Conservation (phyloP, 1,284 basidiomycete species). For the Takashimella tepidaria region DNA sequence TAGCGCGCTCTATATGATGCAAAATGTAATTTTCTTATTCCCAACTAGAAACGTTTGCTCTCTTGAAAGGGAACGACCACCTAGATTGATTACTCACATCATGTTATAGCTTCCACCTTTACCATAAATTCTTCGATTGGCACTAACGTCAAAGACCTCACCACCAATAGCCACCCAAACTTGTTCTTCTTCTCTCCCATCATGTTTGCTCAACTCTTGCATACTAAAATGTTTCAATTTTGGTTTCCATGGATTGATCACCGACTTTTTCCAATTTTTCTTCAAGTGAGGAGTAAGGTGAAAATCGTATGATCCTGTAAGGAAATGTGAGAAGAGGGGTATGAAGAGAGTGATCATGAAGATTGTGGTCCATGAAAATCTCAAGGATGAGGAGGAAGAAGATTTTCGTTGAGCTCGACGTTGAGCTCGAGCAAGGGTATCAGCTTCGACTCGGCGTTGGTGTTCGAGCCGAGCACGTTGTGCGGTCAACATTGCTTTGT, state of each 20-base stretch:
- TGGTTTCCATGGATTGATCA: slow-evolving; percentile 15
- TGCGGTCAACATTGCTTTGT: slow-evolving; percentile 43
- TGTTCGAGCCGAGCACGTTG: slow-evolving; percentile 30
- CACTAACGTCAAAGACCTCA: slow-evolving; percentile 43
- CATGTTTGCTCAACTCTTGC: slow-evolving; percentile 7
- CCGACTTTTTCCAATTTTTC: slow-evolving; percentile 6
- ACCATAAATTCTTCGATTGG: slow-evolving; percentile 48
- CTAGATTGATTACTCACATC: slow-evolving; percentile 9
- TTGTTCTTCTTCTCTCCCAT: slow-evolving; percentile 47
- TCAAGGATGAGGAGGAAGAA: neutral
- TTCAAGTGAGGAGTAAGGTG: slow-evolving; percentile 15
- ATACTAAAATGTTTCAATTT: slow-evolving; percentile 22
- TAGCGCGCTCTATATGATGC: no score
- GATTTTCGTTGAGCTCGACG: slow-evolving; percentile 4
- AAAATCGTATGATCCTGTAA: slow-evolving; percentile 35
- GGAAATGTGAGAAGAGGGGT: slow-evolving; percentile 36
- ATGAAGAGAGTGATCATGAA: slow-evolving; percentile 34
- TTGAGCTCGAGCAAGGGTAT: slow-evolving; percentile 5
- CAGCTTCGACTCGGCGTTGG: slow-evolving; percentile 8
- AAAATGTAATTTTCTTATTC: no score
- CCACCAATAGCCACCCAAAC: slow-evolving; percentile 48
- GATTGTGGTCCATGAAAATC: slow-evolving; percentile 9
- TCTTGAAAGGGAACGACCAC: no score
- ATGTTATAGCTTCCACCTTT: slow-evolving; percentile 47
- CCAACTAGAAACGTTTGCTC: neutral